Base-by-base conservation (phyloP, 768 basidiomycete genomes). In the Cyclocybe aegerita region DNA sequence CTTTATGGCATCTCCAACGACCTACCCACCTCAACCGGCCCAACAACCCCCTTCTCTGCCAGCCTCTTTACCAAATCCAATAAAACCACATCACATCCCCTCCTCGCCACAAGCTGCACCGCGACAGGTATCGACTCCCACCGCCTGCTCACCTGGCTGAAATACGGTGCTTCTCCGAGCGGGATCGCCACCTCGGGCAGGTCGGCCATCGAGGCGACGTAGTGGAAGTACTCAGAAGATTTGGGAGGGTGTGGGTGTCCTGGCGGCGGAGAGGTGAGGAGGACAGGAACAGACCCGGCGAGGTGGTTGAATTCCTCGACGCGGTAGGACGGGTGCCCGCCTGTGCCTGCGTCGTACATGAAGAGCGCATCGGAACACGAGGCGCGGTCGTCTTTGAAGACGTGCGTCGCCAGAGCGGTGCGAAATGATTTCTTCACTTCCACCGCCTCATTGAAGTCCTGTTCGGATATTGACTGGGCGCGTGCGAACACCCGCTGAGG, bases 131-230 rank as follows among this genome's bases (percentile, higher is more conserved):
- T 56, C 48, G 60, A 59, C 60, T 73, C 69, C 64, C 62, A 65
- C 47, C 59, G 51, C 50, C 61, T 57, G 36, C 60, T 67, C 7
- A 73, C 49, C 29, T 65, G 65, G 47, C 70, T 71, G 41, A 54
- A 64, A 62, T 73, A 73, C 48, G 45, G 39, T 16, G 66, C 69
- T 54, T 73, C 67, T 5, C 71, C 70, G 48, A 73, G 52, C 5
- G 71, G 71, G 9, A 72, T 54, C 8, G 69, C 71, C 11, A 70
- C 55, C 52, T 73, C 71, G 15, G 71, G 70, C 29, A 71, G 54
- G 32, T 65, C 70, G 3, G 60, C 70, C 70, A 71, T 71, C 34
- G 71, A 69, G n/a, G 65, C 65, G 9, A 73, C 36, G 39, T 62
- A 69, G 43, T 65, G 66, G 51, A 70, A 66, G 45, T 63, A 69